Percentiles rank a stretch among this genome's conserved stretches.
Evolutionary conservation across 2,329 filamentous ascomycete genomes (phyloP).

Genomic region (Biscogniauxia sp.): DNA sequence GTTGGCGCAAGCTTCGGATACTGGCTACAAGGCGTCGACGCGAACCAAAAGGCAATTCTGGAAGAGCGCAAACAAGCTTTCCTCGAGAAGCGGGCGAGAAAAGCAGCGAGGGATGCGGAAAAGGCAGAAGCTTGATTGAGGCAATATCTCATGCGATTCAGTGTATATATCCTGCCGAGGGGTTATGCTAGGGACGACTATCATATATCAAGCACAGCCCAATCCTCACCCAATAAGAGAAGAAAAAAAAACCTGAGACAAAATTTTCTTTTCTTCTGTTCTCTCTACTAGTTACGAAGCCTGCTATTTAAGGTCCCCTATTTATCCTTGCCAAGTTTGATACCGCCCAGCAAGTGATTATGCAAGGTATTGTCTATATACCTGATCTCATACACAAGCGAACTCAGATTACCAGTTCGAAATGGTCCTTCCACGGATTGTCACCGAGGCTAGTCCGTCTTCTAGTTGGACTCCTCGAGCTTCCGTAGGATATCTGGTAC

Average conservation of each 20-base stretch:
- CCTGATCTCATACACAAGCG: slow-evolving; percentile 11
- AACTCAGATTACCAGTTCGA: not conserved
- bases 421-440: not conserved
- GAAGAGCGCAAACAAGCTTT: slow-evolving; percentile 75
- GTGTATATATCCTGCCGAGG: slow-evolving; percentile 22
- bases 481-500: slow-evolving; percentile 65
- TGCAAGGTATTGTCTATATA: slow-evolving; percentile 14
- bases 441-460: slow-evolving; percentile 14
- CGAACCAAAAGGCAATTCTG: slow-evolving; percentile 74
- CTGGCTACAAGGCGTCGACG: slow-evolving; percentile 90
- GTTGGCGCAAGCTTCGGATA: slow-evolving; percentile 92
- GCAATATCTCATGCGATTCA: slow-evolving; percentile 7
- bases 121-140: slow-evolving; percentile 20
- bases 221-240: no score
- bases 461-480: slow-evolving; percentile 53
- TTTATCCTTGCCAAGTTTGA: not conserved
- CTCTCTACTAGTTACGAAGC: not conserved
- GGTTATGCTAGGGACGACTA: not conserved
- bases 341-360: slow-evolving; percentile 6
- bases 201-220: not conserved
- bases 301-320: not conserved
- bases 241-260: not conserved
- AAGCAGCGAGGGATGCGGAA: slow-evolving; percentile 63
- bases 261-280: not conserved
- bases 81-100: slow-evolving; percentile 84